Conservation (phyloP, 352 stramenopile species). For the Thraustochytrium striatum region DNA sequence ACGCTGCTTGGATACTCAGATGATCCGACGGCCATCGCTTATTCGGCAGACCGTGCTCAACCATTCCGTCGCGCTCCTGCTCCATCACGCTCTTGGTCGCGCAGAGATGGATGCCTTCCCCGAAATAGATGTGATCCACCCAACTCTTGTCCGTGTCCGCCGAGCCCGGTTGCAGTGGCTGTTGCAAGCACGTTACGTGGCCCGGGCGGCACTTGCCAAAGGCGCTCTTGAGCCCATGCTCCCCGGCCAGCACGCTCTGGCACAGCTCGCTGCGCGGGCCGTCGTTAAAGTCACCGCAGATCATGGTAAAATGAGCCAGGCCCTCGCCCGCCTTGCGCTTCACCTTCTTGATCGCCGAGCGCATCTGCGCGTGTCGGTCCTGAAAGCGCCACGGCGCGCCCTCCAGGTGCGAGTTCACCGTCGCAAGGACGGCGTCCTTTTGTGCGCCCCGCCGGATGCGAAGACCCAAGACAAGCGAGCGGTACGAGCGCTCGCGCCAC, state of each 20-base stretch:
- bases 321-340: not conserved
- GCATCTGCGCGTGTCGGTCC: not conserved
- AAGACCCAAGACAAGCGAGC: conserved; percentile 15
- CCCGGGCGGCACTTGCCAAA: not conserved
- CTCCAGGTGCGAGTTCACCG: conserved; percentile 28
- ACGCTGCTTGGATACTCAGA: not conserved
- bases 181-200: not conserved
- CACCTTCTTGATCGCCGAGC: conserved; percentile 3
- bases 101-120: not conserved
- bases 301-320: not conserved
- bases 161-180: not conserved
- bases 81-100: not conserved
- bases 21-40: not conserved
- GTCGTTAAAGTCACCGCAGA: conserved; percentile 36
- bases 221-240: not conserved
- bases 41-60: not conserved
- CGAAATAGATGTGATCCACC: not conserved
- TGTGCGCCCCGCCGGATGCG: not conserved
- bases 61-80: not conserved
- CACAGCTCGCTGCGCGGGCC: conserved; percentile 6
- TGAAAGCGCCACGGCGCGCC: not conserved
- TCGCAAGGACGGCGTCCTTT: not conserved
- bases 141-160: not conserved
- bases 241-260: not conserved
- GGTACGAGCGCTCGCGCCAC: conserved; percentile 10